phyloP scores from a whole-genome alignment of 306 rosid species.

The Mucuna pruriens region DNA sequence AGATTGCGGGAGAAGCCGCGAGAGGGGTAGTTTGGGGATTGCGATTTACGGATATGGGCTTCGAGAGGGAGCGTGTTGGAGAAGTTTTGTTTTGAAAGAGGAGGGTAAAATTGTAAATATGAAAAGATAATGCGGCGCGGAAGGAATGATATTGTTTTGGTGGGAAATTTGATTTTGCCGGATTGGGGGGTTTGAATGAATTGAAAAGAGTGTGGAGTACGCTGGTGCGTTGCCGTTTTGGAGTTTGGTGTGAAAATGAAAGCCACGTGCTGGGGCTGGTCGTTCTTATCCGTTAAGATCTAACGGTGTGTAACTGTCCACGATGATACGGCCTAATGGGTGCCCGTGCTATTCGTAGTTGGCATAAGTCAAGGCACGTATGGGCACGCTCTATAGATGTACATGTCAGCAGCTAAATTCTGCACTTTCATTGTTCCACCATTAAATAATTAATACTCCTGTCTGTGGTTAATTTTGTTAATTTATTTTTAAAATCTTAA shows the following conservation, averaged over 20 bases:
- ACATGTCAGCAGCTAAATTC: too few species aligned
- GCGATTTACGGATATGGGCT: too few species aligned
- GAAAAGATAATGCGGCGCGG: not conserved
- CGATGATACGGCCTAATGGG: not conserved
- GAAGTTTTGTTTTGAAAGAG: not conserved
- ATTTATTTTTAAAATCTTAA: too few species aligned
- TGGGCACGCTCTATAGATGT: too few species aligned
- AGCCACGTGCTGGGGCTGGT: not conserved
- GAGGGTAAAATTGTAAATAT: too few species aligned
- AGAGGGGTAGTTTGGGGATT: conserved; percentile 11
- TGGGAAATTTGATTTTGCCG: conserved; percentile 18
- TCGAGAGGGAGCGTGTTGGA: not conserved
- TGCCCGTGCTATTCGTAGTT: too few species aligned
- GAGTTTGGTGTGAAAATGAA: not conserved
- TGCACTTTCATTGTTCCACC: too few species aligned
- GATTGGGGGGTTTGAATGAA: not conserved
- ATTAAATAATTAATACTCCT: too few species aligned
- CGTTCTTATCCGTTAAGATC: not conserved
- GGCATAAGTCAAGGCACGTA: too few species aligned
- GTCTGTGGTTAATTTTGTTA: too few species aligned
- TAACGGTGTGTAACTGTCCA: not conserved
- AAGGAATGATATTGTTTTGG: not conserved
- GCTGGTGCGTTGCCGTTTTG: not conserved
- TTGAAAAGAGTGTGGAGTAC: not conserved
- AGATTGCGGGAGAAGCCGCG: not conserved